Base-by-base conservation (phyloP, 345 rosid species). In the Populus ilicifolia region DNA sequence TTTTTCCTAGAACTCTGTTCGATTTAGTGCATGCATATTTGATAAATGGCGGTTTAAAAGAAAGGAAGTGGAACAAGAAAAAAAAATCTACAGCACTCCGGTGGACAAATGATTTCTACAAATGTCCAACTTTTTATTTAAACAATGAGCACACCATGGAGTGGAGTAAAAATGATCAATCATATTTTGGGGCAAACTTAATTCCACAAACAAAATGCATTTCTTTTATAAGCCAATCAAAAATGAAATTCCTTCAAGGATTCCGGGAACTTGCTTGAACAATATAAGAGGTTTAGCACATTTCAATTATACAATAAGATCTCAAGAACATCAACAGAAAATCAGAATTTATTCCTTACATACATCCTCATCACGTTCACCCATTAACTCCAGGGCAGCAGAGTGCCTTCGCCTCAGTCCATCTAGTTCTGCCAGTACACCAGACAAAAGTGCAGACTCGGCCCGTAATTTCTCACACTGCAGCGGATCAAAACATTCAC, bases 311-410 rank as follows among this genome's bases (percentile, higher is more conserved):
- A 50, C 12, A 67, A 38, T 8, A 14, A 27, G 69, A 56, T 56
- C 29, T n/a, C 23, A 16, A 43, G 27, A 77, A 29, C 56, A 43
- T 18, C 17, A 61, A 16, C 70, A 77, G 35, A 43, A 30, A 21
- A 8, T 13, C 38, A n/a, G 1, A 48, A 38, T 25, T 71, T n/a
- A 63, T n/a, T 77, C 43, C 33, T 63, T 63, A 35, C 70, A 52
- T 90, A 96, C 99, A 96, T 94, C 99, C 86, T 96, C 99, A 54
- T 96, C 99, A 71, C 97, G 97, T 83, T 96, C 99, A 67, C 99
- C 99, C 98, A 94, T 96, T 79, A 92, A 90, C 88, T 96, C 99
- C 85, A 96, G 81, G 0, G 99, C 98, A 78, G 98, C 97, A 25
- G 98, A 80, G 84, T 96, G 99, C 81, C 98, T 89, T 83, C 89